Percentiles rank a stretch among this genome's conserved stretches.
These are phyloP conservation scores for Besnoitia besnoiti DNA, from an alignment of 169 alveolate genomes.

Conservation along the genomic window DNA sequence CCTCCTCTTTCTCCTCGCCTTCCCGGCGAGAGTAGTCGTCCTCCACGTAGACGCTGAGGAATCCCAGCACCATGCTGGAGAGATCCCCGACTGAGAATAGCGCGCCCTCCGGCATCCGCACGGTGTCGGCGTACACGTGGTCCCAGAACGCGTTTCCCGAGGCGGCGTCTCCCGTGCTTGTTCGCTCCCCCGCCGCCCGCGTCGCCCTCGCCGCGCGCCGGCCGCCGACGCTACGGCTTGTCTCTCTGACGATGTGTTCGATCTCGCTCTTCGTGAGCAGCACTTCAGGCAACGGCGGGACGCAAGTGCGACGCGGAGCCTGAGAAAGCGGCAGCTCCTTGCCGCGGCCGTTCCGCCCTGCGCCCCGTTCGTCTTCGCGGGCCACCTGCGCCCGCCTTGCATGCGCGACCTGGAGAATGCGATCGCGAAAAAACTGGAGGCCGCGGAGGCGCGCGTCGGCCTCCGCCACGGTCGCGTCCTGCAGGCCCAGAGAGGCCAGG, in stretches of 20 bases:
- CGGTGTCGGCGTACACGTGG: slow-evolving; percentile 59
- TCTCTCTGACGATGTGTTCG: background rate
- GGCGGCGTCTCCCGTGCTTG: background rate
- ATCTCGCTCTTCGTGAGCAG: background rate
- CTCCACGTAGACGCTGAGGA: slow-evolving; percentile 53
- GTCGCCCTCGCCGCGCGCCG: background rate
- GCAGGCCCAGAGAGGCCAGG: slow-evolving; percentile 53
- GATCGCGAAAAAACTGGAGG: slow-evolving; percentile 61
- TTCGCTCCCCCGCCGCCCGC: background rate
- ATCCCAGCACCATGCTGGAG: slow-evolving; percentile 66
- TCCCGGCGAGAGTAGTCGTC: background rate
- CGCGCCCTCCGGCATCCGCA: slow-evolving; percentile 9
- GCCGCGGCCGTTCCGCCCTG: no score
- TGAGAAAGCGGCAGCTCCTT: no score
- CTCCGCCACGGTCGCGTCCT: slow-evolving; percentile 46
- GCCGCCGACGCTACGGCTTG: background rate
- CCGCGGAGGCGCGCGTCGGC: slow-evolving; percentile 49
- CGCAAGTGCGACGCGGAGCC: background rate
- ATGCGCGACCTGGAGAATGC: background rate
- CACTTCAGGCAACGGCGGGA: background rate
- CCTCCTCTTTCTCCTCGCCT: background rate
- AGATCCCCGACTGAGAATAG: slow-evolving; percentile 60
- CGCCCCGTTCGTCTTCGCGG: background rate
- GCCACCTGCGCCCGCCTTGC: background rate
- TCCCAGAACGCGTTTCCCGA: slow-evolving; percentile 49